Conservation (phyloP, 2,329 filamentous ascomycete genomes). For the Simplicillium aogashimaense region DNA sequence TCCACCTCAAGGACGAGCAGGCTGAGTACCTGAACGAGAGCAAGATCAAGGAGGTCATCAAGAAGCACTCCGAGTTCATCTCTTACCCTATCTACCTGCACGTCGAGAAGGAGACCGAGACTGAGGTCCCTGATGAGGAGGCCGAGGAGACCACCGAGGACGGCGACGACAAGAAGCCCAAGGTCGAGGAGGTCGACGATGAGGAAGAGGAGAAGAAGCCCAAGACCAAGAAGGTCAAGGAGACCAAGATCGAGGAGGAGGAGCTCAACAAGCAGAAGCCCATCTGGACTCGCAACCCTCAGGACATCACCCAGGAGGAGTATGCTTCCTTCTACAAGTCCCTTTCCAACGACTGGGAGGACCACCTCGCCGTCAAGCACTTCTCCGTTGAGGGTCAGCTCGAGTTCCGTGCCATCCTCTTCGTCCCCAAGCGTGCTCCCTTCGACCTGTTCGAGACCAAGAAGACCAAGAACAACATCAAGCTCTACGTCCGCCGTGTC, state of each 20-base stretch:
- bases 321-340: slow-evolving; percentile 99
- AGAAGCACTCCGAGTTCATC: slow-evolving; percentile 99
- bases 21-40: slow-evolving; percentile 95
- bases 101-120: slow-evolving; percentile 98
- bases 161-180: slow-evolving; percentile 87
- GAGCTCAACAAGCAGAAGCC: slow-evolving; percentile 99
- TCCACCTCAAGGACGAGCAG: slow-evolving; percentile 99
- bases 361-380: slow-evolving; percentile 99
- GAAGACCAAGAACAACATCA: slow-evolving; percentile 99
- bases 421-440: slow-evolving; percentile 97
- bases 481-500: slow-evolving; percentile 98
- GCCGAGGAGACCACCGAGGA: slow-evolving; percentile 61
- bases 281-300: slow-evolving; percentile 98
- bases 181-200: slow-evolving; percentile 86
- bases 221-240: slow-evolving; percentile 99
- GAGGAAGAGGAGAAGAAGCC: slow-evolving; percentile 85
- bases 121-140: slow-evolving; percentile 94
- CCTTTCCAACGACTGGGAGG: slow-evolving; percentile 99
- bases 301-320: slow-evolving; percentile 92
- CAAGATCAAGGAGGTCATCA: slow-evolving; percentile 99
- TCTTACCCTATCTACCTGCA: slow-evolving; percentile 99
- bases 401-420: slow-evolving; percentile 99
- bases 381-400: slow-evolving; percentile 99
- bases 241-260: slow-evolving; percentile 97
- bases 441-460: slow-evolving; percentile 99